These are phyloP conservation scores for Solanum hybrid DNA, from an alignment of 305 asterid genomes.

Conservation along the genomic window DNA sequence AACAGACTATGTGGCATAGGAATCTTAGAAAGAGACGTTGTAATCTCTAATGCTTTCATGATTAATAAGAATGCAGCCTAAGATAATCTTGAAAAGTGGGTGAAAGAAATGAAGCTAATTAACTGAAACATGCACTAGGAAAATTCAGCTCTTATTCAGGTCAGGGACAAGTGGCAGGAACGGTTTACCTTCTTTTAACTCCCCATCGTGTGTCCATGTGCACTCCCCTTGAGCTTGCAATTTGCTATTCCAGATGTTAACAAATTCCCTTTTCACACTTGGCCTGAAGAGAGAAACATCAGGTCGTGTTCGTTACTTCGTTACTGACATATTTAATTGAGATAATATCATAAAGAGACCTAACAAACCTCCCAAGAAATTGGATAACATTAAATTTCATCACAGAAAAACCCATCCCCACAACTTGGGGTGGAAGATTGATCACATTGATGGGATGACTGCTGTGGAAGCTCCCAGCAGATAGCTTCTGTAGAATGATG, in stretches of 20 bases:
- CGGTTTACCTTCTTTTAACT: neutral
- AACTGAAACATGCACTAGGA: no score
- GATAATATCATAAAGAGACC: neutral
- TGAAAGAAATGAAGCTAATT: no score
- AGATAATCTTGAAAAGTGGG: no score
- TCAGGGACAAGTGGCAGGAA: no score
- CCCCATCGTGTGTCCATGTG: neutral
- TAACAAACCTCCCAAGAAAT: neutral
- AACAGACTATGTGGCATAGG: neutral
- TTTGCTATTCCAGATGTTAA: neutral
- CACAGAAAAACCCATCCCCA: no score
- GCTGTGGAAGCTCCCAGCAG: slow-evolving; percentile 19
- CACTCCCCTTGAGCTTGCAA: neutral
- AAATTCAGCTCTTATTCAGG: no score
- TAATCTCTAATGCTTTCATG: no score
- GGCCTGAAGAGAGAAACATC: neutral
- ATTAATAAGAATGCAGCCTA: no score
- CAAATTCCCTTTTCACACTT: neutral
- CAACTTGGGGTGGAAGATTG: slow-evolving; percentile 13
- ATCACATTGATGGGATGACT: slow-evolving; percentile 12
- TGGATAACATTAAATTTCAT: no score
- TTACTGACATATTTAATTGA: neutral
- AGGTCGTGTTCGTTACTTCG: neutral
- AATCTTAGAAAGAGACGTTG: no score
- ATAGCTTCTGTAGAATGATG: neutral